These are phyloP conservation scores for Elsinoe arachidis DNA, from an alignment of 2,329 filamentous ascomycete genomes.

Conservation along the genomic window DNA sequence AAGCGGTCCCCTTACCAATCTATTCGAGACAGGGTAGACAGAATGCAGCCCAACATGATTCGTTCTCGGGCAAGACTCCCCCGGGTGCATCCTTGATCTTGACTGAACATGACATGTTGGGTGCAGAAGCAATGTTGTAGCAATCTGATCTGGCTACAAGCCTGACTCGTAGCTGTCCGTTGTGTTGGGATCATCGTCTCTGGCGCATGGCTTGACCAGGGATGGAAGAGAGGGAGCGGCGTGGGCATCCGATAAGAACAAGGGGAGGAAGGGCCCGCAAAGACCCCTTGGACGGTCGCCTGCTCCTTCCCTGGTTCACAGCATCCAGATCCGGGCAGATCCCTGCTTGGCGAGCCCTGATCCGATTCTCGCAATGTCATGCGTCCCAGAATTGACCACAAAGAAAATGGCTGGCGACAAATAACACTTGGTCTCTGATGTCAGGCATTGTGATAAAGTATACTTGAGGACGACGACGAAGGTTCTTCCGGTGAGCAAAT, in stretches of 20 bases:
- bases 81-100: background rate
- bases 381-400: background rate
- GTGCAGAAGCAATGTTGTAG: background rate
- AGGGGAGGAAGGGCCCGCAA: background rate
- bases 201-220: background rate
- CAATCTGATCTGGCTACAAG: background rate
- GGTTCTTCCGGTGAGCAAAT: background rate
- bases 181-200: background rate
- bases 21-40: constrained; percentile 4
- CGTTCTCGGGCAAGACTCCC: background rate
- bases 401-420: constrained; percentile 4
- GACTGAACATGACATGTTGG: background rate
- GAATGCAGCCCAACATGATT: background rate
- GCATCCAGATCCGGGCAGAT: background rate
- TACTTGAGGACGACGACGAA: background rate
- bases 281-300: background rate
- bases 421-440: constrained; percentile 9
- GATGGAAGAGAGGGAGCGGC: background rate
- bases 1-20: constrained; percentile 4
- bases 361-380: background rate
- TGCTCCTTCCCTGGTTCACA: background rate
- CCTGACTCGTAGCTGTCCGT: background rate
- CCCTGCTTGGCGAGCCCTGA: constrained; percentile 3
- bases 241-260: background rate
- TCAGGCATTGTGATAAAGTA: constrained; percentile 1